Evolutionary conservation across 1,284 basidiomycete genomes (phyloP).

Genomic region (Athelia sp.): DNA sequence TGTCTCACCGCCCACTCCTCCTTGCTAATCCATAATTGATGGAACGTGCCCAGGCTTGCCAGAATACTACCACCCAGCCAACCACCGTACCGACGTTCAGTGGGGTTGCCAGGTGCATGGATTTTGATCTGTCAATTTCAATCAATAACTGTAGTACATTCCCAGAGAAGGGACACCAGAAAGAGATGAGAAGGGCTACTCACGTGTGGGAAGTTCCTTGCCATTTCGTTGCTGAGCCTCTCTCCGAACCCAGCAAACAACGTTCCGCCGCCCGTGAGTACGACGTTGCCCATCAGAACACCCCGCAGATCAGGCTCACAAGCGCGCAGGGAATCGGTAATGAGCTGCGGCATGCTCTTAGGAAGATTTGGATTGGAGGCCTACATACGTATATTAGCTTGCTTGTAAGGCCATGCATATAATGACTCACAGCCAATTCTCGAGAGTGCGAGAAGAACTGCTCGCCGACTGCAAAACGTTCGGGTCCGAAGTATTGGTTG

Average conservation of each 20-base stretch:
- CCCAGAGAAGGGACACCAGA: slow-evolving; percentile 4
- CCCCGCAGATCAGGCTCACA: slow-evolving; percentile 93
- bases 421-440: slow-evolving; percentile 62
- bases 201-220: slow-evolving; percentile 76
- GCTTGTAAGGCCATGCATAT: not conserved
- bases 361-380: slow-evolving; percentile 65
- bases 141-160: not conserved
- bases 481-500: slow-evolving; percentile 79
- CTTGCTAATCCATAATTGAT: slow-evolving; percentile 91
- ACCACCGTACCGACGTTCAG: slow-evolving; percentile 83
- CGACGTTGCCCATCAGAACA: slow-evolving; percentile 88
- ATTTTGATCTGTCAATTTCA: slow-evolving; percentile 62
- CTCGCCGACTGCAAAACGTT: slow-evolving; percentile 85
- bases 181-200: slow-evolving; percentile 25
- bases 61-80: slow-evolving; percentile 95
- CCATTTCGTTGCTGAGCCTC: slow-evolving; percentile 78
- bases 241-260: slow-evolving; percentile 86
- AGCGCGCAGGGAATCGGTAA: slow-evolving; percentile 75
- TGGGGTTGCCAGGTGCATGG: slow-evolving; percentile 84
- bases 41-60: slow-evolving; percentile 92
- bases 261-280: slow-evolving; percentile 90
- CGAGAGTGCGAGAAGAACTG: slow-evolving; percentile 83
- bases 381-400: slow-evolving; percentile 24
- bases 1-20: slow-evolving; percentile 80
- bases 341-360: slow-evolving; percentile 73